Conservation (phyloP, 225 moss, liverwort and hornwort genomes). For the Neckera pumila region DNA sequence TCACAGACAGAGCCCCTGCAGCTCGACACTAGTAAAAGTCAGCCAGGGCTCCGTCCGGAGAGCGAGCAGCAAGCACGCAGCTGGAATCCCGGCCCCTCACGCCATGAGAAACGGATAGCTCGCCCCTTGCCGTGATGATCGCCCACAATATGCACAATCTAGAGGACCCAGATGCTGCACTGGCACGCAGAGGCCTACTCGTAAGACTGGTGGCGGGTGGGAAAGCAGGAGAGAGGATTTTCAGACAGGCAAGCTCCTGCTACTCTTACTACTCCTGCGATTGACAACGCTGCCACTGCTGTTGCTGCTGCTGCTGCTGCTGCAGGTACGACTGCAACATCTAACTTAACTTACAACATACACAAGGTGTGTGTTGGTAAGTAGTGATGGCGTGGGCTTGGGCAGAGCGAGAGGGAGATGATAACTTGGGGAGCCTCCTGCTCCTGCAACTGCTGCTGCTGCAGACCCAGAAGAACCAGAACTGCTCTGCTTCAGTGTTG, state of each 20-base stretch:
- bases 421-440: neutral
- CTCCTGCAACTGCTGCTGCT: neutral
- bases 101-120: neutral
- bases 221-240: slow-evolving; percentile 1
- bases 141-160: neutral
- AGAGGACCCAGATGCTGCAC: neutral
- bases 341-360: slow-evolving; percentile 40
- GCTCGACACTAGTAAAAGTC: neutral
- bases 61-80: neutral
- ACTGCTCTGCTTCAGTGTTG: neutral
- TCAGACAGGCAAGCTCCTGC: neutral
- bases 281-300: neutral
- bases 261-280: neutral
- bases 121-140: neutral
- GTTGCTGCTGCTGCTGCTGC: neutral
- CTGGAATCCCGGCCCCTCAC: neutral
- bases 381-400: slow-evolving; percentile 27
- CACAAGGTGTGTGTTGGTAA: slow-evolving; percentile 41
- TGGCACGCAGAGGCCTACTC: neutral
- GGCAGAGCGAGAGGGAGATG: neutral
- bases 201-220: slow-evolving; percentile 1
- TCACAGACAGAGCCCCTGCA: neutral
- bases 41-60: neutral
- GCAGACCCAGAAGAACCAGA: neutral
- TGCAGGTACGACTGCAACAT: slow-evolving; percentile 39